A percentile compares a stretch with the other conserved stretches of the same genome.
phyloP scores from a whole-genome alignment of 2,329 filamentous ascomycete species.

The Pseudonectria buxi region DNA sequence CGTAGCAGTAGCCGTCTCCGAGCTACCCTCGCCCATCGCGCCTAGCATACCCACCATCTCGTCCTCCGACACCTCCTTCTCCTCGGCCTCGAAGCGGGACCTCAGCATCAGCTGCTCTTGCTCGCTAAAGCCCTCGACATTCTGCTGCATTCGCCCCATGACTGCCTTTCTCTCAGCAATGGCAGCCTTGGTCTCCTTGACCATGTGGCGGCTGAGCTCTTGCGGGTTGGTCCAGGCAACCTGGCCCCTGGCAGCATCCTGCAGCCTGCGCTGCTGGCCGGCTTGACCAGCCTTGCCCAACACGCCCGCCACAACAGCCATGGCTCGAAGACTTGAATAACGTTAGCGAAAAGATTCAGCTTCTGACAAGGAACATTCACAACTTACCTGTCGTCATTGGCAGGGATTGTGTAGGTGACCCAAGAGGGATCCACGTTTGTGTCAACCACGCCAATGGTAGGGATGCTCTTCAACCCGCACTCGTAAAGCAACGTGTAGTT shows the following conservation, averaged over 20 bases:
- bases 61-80: conserved; percentile 27
- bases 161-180: conserved; percentile 28
- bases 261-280: conserved; percentile 62
- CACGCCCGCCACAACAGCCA: conserved; percentile 76
- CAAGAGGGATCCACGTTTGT: conserved; percentile 87
- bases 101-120: conserved; percentile 31
- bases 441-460: conserved; percentile 91
- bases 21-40: conserved; percentile 17
- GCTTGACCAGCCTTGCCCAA: conserved; percentile 77
- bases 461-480: conserved; percentile 79
- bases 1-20: conserved; percentile 7
- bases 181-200: conserved; percentile 24
- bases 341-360: conserved; percentile 16
- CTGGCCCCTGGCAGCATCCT: conserved; percentile 52
- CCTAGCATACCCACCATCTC: conserved; percentile 30
- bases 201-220: conserved; percentile 36
- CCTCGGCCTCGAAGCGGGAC: conserved; percentile 18
- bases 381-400: conserved; percentile 84
- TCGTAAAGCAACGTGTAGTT: conserved; percentile 88
- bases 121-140: conserved; percentile 30
- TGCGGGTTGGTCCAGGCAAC: conserved; percentile 54
- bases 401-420: conserved; percentile 94
- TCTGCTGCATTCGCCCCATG: conserved; percentile 30
- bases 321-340: conserved; percentile 62
- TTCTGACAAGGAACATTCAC: neutral